phyloP scores from a whole-genome alignment of 75 land plant species.

The Chamaecyparis obtusa region DNA sequence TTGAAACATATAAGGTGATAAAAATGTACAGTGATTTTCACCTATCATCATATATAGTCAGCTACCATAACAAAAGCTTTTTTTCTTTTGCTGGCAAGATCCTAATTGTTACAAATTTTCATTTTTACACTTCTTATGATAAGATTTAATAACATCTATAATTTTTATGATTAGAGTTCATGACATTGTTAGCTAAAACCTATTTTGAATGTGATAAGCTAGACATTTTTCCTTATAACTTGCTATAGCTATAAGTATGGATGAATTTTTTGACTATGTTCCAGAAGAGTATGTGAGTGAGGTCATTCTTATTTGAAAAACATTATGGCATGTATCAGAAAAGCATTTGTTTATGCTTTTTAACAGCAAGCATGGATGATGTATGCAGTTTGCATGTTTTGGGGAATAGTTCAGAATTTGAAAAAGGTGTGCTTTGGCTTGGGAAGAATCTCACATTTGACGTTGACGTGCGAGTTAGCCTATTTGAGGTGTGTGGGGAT shows the following conservation, averaged over 20 bases:
- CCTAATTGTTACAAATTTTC: not conserved
- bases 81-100: not conserved
- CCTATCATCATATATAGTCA: not conserved
- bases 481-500: conserved; percentile 73
- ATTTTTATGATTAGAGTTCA: not conserved
- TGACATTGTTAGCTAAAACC: not conserved
- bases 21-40: not conserved
- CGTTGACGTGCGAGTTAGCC: conserved; percentile 80
- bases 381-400: conserved; percentile 67
- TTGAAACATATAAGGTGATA: not conserved
- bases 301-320: not conserved
- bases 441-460: conserved; percentile 69
- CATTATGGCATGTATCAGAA: not conserved
- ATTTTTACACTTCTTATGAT: not conserved
- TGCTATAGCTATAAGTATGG: not conserved
- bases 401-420: conserved; percentile 85
- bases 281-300: not conserved
- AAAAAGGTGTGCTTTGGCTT: conserved; percentile 77
- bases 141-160: not conserved
- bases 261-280: not conserved
- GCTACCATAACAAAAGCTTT: not conserved
- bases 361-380: conserved; percentile 8
- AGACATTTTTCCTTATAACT: not conserved
- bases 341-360: not conserved
- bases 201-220: not conserved